A percentile compares a stretch with the other conserved stretches of the same genome.
Conservation (phyloP, 768 basidiomycete species). For the Dictyophora rubrovolvata region DNA sequence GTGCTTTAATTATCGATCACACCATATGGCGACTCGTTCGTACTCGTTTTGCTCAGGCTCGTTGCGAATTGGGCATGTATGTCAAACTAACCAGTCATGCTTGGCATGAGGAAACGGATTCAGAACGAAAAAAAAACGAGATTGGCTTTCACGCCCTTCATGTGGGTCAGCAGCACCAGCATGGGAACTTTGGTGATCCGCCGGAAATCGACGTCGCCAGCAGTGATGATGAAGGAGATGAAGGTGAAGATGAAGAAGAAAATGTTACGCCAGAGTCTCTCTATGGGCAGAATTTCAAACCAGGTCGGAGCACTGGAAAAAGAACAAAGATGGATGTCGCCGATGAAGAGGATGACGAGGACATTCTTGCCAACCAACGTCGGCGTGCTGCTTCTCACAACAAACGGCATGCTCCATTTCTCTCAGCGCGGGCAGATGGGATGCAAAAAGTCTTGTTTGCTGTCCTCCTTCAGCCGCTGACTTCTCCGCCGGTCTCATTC, state of each 20-base stretch:
- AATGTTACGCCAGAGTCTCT: neutral
- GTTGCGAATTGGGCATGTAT: constrained; percentile 79
- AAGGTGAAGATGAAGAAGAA: constrained; percentile 8
- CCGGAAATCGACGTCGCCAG: constrained; percentile 5
- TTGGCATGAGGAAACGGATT: constrained; percentile 31
- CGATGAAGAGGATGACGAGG: constrained; percentile 15
- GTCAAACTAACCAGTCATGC: constrained; percentile 59
- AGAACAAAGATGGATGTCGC: constrained; percentile 7
- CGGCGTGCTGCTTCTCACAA: constrained; percentile 23
- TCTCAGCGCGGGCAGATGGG: constrained; percentile 67
- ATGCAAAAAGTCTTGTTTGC: constrained; percentile 73
- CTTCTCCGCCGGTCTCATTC: constrained; percentile 44
- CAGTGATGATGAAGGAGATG: constrained; percentile 10
- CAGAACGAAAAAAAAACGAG: neutral
- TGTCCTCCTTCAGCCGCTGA: constrained; percentile 74
- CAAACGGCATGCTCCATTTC: constrained; percentile 46
- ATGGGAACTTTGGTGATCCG: constrained; percentile 6
- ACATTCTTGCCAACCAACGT: constrained; percentile 39
- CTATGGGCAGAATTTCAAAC: neutral
- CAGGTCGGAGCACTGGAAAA: constrained; percentile 1
- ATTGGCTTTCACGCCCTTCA: neutral
- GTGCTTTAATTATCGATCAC: constrained; percentile 80
- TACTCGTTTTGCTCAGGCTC: constrained; percentile 73
- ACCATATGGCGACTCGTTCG: constrained; percentile 77
- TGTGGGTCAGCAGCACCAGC: constrained; percentile 15